Conservation (phyloP, 768 basidiomycete species). For the Lactarius deliciosus region DNA sequence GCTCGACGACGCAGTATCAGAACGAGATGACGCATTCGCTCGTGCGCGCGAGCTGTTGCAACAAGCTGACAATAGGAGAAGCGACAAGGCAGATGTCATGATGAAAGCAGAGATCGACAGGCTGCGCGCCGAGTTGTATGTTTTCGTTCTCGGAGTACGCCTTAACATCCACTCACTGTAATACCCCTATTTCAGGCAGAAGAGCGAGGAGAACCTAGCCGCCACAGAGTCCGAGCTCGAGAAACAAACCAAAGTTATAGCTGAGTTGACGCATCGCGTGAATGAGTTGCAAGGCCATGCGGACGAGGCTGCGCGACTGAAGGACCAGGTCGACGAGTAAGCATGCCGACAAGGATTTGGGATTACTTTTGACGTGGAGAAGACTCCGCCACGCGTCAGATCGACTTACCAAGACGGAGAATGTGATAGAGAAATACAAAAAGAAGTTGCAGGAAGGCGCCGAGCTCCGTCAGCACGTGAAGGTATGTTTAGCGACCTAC, state of each 20-base stretch:
- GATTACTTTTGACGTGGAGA: slow-evolving; percentile 7
- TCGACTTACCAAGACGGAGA: slow-evolving; percentile 89
- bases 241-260: slow-evolving; percentile 64
- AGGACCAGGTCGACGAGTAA: slow-evolving; percentile 95
- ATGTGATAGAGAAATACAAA: slow-evolving; percentile 98
- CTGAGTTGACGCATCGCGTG: slow-evolving; percentile 73
- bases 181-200: slow-evolving; percentile 61
- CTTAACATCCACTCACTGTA: slow-evolving; percentile 30
- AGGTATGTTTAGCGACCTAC: slow-evolving; percentile 46
- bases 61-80: slow-evolving; percentile 59
- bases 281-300: slow-evolving; percentile 81
- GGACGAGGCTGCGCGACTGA: slow-evolving; percentile 74
- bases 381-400: slow-evolving; percentile 93
- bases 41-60: slow-evolving; percentile 60
- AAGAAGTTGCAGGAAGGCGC: slow-evolving; percentile 96
- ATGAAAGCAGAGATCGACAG: slow-evolving; percentile 81
- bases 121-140: slow-evolving; percentile 82
- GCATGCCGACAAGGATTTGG: slow-evolving; percentile 33
- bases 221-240: slow-evolving; percentile 82
- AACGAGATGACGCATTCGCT: slow-evolving; percentile 72
- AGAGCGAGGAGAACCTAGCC: slow-evolving; percentile 89
- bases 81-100: slow-evolving; percentile 72
- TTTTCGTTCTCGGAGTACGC: slow-evolving; percentile 32
- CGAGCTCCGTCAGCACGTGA: slow-evolving; percentile 83
- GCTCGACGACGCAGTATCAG: slow-evolving; percentile 72